These are phyloP conservation scores for Globisporangium middletonii DNA, from an alignment of 352 stramenopile genomes.

Conservation along the genomic window DNA sequence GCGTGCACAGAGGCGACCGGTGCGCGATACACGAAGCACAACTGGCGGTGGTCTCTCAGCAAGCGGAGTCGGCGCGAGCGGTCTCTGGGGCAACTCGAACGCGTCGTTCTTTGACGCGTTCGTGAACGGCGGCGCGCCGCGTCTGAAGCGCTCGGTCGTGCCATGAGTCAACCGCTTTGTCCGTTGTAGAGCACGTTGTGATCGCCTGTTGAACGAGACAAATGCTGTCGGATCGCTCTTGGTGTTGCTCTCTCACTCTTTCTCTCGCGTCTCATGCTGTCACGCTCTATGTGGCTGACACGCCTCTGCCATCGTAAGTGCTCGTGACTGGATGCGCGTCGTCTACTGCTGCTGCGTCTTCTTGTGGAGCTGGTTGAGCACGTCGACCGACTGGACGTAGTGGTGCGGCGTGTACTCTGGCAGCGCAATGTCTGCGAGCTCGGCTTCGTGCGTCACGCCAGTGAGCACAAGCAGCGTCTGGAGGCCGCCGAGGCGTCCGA, in stretches of 20 bases:
- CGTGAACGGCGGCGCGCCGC: conserved; percentile 54
- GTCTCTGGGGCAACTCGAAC: conserved; percentile 16
- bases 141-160: conserved; percentile 31
- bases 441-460: conserved; percentile 54
- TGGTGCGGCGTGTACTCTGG: conserved; percentile 51
- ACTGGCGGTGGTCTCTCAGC: neutral
- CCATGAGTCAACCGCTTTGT: conserved; percentile 2
- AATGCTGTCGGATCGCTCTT: neutral
- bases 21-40: conserved; percentile 4
- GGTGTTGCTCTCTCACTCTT: neutral
- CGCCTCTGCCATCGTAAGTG: too few species aligned
- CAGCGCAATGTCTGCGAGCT: conserved; percentile 48
- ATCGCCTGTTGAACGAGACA: neutral
- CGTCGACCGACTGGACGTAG: conserved; percentile 66
- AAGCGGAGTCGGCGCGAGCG: too few species aligned
- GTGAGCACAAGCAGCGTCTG: conserved; percentile 74
- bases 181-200: neutral
- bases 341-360: conserved; percentile 20
- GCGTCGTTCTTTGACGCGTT: conserved; percentile 68
- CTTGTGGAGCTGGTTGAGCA: conserved; percentile 62
- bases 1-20: conserved; percentile 26
- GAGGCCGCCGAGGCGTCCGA: conserved; percentile 61
- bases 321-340: too few species aligned
- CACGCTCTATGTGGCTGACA: too few species aligned
- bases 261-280: neutral